Percentiles rank a stretch among this genome's conserved stretches.
Conservation (phyloP, 345 rosid species). For the Hibiscus syriacus region DNA sequence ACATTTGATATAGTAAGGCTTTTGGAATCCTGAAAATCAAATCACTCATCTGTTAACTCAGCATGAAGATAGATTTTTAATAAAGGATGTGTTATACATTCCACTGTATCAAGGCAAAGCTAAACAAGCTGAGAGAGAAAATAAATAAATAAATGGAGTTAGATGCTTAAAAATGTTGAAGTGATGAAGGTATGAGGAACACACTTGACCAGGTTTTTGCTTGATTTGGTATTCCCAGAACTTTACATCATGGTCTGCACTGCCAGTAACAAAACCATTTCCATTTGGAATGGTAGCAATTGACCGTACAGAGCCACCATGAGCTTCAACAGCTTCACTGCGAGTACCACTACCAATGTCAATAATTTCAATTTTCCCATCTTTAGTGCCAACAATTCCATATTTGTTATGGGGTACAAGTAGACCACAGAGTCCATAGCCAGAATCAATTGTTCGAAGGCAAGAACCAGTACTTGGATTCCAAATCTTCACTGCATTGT, state of each 20-base stretch:
- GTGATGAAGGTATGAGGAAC: conserved; percentile 1
- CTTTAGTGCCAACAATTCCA: too few species aligned
- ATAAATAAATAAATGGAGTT: not conserved
- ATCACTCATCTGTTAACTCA: not conserved
- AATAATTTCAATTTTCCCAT: too few species aligned
- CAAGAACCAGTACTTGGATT: too few species aligned
- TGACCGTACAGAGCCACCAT: conserved; percentile 53
- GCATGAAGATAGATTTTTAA: too few species aligned
- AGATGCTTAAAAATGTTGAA: conserved; percentile 2
- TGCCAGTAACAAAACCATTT: conserved; percentile 81
- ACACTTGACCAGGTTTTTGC: conserved; percentile 62
- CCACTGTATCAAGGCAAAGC: too few species aligned
- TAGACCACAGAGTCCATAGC: conserved; percentile 84
- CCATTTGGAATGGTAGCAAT: conserved; percentile 72
- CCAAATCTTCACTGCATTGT: conserved; percentile 87
- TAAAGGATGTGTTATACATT: too few species aligned
- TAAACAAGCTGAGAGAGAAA: not conserved
- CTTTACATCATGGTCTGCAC: conserved; percentile 95
- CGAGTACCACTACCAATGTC: too few species aligned
- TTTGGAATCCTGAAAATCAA: conserved; percentile 49
- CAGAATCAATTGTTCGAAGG: conserved; percentile 84
- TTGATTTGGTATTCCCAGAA: conserved; percentile 63
- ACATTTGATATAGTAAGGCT: too few species aligned
- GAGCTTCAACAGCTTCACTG: too few species aligned
- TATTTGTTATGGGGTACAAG: conserved; percentile 77